Evolutionary conservation across 352 stramenopile genomes (phyloP).

Genomic region (Thraustochytrium striatum): DNA sequence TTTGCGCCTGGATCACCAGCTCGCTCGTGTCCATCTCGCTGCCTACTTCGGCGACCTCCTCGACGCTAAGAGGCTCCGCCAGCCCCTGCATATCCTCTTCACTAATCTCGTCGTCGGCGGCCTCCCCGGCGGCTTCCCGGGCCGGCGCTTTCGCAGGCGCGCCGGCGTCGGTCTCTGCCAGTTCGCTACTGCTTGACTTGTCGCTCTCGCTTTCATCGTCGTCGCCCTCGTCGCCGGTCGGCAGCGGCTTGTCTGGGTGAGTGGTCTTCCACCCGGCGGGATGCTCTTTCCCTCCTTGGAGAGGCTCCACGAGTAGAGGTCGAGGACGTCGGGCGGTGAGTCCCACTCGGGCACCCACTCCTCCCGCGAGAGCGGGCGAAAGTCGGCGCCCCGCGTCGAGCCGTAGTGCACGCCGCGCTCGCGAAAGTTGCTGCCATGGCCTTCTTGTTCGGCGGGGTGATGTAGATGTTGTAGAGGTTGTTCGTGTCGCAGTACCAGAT

Average conservation of each 20-base stretch:
- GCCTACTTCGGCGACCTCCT: no score
- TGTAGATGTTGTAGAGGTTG: slow-evolving; percentile 14
- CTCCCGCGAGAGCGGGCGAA: neutral
- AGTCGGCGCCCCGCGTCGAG: neutral
- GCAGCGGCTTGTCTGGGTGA: no score
- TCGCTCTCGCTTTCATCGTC: no score
- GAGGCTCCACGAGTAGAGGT: neutral
- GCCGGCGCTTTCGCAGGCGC: no score
- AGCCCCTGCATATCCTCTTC: no score
- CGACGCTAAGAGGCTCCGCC: no score
- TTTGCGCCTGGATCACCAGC: neutral
- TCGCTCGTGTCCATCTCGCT: neutral
- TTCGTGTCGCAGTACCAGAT: slow-evolving; percentile 5
- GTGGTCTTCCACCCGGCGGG: no score
- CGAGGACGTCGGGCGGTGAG: neutral
- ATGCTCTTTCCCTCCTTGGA: neutral
- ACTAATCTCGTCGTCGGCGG: no score
- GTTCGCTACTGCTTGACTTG: no score
- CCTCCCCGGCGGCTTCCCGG: no score
- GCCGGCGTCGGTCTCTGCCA: no score
- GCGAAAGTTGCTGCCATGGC: slow-evolving; percentile 1
- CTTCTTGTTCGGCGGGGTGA: neutral
- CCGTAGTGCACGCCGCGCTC: slow-evolving; percentile 9
- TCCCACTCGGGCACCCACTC: slow-evolving; percentile 6
- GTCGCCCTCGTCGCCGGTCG: no score